phyloP scores from a whole-genome alignment of 352 stramenopile species.

The Phytophthora brassicae region DNA sequence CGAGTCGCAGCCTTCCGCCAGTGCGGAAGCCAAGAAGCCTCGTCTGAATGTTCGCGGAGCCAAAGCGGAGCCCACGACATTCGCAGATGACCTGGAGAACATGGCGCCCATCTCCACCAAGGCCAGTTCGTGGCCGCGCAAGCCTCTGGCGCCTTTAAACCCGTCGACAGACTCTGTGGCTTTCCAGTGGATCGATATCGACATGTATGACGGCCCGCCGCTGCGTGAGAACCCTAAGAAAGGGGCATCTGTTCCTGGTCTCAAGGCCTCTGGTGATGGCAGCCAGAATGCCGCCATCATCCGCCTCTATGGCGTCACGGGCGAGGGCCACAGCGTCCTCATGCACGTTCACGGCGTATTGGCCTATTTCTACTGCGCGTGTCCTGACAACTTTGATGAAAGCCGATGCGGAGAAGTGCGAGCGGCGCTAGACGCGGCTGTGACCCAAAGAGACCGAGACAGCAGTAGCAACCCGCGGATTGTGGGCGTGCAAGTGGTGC shows the following conservation, averaged over 20 bases:
- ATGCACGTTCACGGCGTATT: constrained; percentile 98
- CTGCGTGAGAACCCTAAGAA: constrained; percentile 88
- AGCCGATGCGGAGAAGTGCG: constrained; percentile 72
- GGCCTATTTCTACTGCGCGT: constrained; percentile 96
- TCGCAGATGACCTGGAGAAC: constrained; percentile 56
- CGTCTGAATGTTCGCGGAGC: constrained; percentile 30
- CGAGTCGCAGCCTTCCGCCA: constrained; percentile 12
- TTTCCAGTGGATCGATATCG: constrained; percentile 99
- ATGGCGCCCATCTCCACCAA: constrained; percentile 67
- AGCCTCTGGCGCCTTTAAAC: constrained; percentile 40
- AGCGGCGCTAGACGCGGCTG: constrained; percentile 53
- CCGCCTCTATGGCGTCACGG: constrained; percentile 96
- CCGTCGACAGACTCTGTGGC: constrained; percentile 40
- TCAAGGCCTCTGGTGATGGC: constrained; percentile 91
- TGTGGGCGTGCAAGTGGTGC: constrained; percentile 74
- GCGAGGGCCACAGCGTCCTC: constrained; percentile 94
- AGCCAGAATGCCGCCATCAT: constrained; percentile 93
- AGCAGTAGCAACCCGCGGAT: constrained; percentile 47
- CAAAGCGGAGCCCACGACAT: constrained; percentile 38
- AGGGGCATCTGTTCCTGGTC: constrained; percentile 49
- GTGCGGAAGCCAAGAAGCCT: constrained; percentile 36
- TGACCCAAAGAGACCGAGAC: constrained; percentile 59
- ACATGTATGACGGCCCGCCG: constrained; percentile 94
- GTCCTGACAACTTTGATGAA: constrained; percentile 67
- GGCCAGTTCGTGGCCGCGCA: constrained; percentile 66